These are phyloP conservation scores for Plasmopara viticola DNA, from an alignment of 352 stramenopile species.

Conservation along the genomic window DNA sequence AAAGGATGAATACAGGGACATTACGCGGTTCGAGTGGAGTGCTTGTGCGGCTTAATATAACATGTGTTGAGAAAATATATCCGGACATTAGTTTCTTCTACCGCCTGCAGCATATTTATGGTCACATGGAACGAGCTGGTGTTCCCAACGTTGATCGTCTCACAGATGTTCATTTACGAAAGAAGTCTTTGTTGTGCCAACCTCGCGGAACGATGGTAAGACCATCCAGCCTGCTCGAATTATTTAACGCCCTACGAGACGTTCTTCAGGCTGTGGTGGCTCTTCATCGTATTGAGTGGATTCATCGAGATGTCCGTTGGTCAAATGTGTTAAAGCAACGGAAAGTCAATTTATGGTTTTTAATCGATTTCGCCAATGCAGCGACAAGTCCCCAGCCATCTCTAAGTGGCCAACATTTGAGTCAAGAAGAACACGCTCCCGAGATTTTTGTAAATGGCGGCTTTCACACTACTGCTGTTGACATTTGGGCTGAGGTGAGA, in stretches of 20 bases:
- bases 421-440: conserved; percentile 10
- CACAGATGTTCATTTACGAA: neutral
- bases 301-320: conserved; percentile 25
- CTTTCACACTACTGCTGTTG: conserved; percentile 12
- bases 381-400: conserved; percentile 13
- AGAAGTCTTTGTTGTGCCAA: conserved; percentile 12
- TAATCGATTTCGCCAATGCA: conserved; percentile 19
- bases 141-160: conserved; percentile 19
- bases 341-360: conserved; percentile 12
- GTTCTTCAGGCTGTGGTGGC: conserved; percentile 14
- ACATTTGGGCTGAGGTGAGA: conserved; percentile 6
- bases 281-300: conserved; percentile 16
- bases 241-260: conserved; percentile 12
- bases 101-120: neutral
- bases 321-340: conserved; percentile 16
- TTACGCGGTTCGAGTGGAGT: neutral
- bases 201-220: conserved; percentile 13
- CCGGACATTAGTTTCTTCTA: neutral
- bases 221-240: conserved; percentile 8
- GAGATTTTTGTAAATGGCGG: conserved; percentile 10
- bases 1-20: neutral
- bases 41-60: neutral
- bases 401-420: conserved; percentile 9
- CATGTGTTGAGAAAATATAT: neutral
- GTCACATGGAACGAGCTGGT: neutral